Evolutionary conservation across 2,329 filamentous ascomycete species (phyloP).

Genomic region (Verruconis gallopava): DNA sequence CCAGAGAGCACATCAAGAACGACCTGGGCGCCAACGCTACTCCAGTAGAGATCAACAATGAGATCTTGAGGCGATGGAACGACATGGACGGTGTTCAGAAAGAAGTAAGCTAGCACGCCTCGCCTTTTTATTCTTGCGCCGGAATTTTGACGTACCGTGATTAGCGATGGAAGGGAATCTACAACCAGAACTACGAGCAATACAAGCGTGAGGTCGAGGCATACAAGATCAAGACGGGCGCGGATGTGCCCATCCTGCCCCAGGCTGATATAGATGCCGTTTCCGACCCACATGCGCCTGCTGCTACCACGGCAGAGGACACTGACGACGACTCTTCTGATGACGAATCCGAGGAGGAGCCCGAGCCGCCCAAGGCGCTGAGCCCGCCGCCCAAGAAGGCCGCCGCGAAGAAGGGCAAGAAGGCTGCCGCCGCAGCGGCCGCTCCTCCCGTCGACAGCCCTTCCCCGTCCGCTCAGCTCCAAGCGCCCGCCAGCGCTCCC

Average conservation of each 20-base stretch:
- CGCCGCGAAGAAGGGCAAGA: slow-evolving; percentile 3
- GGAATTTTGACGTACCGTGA: not conserved
- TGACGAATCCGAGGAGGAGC: slow-evolving; percentile 20
- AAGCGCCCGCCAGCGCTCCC: not conserved
- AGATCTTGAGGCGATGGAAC: slow-evolving; percentile 77
- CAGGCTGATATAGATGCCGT: slow-evolving; percentile 25
- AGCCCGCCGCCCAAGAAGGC: slow-evolving; percentile 4
- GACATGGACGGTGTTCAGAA: slow-evolving; percentile 65
- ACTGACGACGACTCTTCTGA: slow-evolving; percentile 18
- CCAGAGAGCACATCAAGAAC: slow-evolving; percentile 66
- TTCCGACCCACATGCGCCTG: slow-evolving; percentile 29
- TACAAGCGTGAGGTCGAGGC: slow-evolving; percentile 40
- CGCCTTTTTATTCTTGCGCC: not conserved
- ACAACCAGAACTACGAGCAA: slow-evolving; percentile 9
- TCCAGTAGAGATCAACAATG: slow-evolving; percentile 77
- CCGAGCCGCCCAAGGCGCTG: slow-evolving; percentile 4
- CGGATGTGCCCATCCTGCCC: slow-evolving; percentile 28
- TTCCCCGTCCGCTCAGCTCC: slow-evolving; percentile 6
- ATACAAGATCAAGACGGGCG: slow-evolving; percentile 41
- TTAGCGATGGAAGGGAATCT: slow-evolving; percentile 35
- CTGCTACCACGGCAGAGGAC: slow-evolving; percentile 29
- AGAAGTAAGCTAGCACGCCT: slow-evolving; percentile 32
- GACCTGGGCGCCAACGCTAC: slow-evolving; percentile 52
- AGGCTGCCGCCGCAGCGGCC: slow-evolving; percentile 14
- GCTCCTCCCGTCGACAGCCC: slow-evolving; percentile 13